Base-by-base conservation (phyloP, 23 red algal genomes). In the Gracilariopsis chorda region DNA sequence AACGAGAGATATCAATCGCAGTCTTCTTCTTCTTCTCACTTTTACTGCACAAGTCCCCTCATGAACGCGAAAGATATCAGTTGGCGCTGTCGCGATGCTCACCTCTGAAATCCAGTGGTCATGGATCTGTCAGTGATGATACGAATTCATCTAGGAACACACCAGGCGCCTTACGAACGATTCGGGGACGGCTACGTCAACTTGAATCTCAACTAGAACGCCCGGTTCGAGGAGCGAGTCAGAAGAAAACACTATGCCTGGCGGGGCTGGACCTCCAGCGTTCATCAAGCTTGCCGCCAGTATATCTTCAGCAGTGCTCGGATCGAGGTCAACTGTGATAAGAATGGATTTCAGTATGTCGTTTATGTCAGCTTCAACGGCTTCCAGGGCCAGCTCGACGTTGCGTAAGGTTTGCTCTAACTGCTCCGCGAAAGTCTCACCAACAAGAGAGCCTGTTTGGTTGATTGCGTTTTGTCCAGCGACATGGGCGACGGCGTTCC, bases 391-490 rank as follows among this genome's bases (percentile, higher is more conserved):
- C 7, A 62, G 49, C 7, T 2, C 19, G 13, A 89, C 8, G 42
- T 77, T 78, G 21, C 17, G 17, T 8, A 36, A 32, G n/a, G 48
- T 48, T 65, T 63, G 68, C 17, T 4, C 34, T 14, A 89, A 59
- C 67, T 89, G 85, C 69, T 89, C 43, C 8, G 0, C 3, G 4
- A 78, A 20, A 17, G 64, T 89, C 6, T 65, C 48, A 1, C 85
- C 85, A 28, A 89, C 44, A 9, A 76, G 8, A 28, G 5, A 19
- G 49, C 48, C 85, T 9, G 65, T 65, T 35, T 14, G 17, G 45
- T 76, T 29, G 9, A 77, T 53, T 65, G 85, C 23, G 11, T 28
- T 56, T 59, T 77, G 85, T 19, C 85, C 85, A 1, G 85, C 65
- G 64, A 89, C 25, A 51, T 89, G 69, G 0, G 64, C 85, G 23